phyloP scores from a whole-genome alignment of 1,284 basidiomycete genomes.

The Rhizoctonia solani region DNA sequence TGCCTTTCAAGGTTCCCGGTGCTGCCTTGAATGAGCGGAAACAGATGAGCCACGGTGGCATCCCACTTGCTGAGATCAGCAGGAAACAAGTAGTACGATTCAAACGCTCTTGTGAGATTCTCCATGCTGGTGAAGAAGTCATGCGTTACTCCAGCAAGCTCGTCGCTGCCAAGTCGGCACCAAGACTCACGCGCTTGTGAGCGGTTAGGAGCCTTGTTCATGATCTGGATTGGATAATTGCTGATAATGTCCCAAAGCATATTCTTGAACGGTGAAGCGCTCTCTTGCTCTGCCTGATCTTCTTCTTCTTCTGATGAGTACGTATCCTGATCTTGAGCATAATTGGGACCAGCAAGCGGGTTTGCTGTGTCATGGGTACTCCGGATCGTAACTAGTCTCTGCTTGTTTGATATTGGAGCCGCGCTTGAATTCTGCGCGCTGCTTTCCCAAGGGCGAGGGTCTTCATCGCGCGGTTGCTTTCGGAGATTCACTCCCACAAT shows the following conservation, averaged over 20 bases:
- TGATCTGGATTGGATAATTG: constrained; percentile 7
- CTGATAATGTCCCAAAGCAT: background rate
- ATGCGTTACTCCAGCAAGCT: background rate
- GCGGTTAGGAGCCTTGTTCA: constrained; percentile 13
- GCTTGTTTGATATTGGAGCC: background rate
- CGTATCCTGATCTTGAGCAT: background rate
- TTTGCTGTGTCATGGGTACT: background rate
- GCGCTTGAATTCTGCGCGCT: background rate
- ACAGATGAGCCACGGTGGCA: background rate
- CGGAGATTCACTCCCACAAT: background rate
- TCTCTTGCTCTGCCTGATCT: background rate
- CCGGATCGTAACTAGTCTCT: background rate
- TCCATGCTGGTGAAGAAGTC: background rate
- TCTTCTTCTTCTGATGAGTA: constrained; percentile 6
- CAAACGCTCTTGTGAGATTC: background rate
- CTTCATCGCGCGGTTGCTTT: background rate
- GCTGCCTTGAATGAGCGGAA: background rate
- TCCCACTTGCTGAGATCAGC: background rate
- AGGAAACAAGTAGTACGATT: background rate
- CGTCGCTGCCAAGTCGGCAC: background rate
- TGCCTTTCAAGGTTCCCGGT: background rate
- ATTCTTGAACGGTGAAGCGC: background rate
- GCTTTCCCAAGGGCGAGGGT: background rate
- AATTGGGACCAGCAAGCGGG: background rate
- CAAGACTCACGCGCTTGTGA: background rate